Evolutionary conservation across 2,329 filamentous ascomycete genomes (phyloP), one percentile per base, ranked within the genome.

Genomic region (Hansfordia pulvinata): DNA sequence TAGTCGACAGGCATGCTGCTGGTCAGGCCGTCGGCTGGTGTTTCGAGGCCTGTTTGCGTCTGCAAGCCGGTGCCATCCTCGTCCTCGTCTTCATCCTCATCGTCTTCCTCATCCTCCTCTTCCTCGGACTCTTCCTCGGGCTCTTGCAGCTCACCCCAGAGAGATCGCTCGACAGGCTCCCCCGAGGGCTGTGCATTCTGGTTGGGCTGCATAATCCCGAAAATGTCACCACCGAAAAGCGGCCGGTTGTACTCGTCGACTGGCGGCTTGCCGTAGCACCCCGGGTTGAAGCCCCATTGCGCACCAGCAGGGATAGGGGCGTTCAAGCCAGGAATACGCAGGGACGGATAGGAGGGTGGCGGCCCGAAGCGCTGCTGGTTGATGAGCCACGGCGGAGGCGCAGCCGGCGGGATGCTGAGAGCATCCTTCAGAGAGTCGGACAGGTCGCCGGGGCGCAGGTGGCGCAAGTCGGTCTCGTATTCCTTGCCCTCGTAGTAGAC

Each of bases 401-500:
- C 85, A 26, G 84, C 86, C 10, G 84, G 82, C 13, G 85, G 82
- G 60, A 98, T 96, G 42, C 84, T 90, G 2, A 98, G 68, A 5
- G 90, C 88, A 46, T 96, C 88, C 45, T 83, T 88, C 20, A 94
- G 66, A 40, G 83, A 76, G 29, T 96, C 84, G 40, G 77, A 90
- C 25, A 96, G 54, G 41, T 96, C 86, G 19, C 90, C 90, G 2
- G 90, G 83, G 36, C 85, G 76, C 32, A 94, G 70, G 54, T 94
- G 82, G 41, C 82, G 77, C 36, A 93, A 69, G 49, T 96, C 93
- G 1, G 90, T 93, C 54, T 98, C 90, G 46, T 83, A 90, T 50
- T 98, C 90, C 52, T 98, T 98, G 47, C 90, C 90, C 54, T 98
- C 90, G 50, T 96, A 96, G 54, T 98, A 98, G n/a, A 98, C 86